These are phyloP conservation scores for Drosera capensis DNA, from an alignment of 148 eudicot species.

Conservation along the genomic window DNA sequence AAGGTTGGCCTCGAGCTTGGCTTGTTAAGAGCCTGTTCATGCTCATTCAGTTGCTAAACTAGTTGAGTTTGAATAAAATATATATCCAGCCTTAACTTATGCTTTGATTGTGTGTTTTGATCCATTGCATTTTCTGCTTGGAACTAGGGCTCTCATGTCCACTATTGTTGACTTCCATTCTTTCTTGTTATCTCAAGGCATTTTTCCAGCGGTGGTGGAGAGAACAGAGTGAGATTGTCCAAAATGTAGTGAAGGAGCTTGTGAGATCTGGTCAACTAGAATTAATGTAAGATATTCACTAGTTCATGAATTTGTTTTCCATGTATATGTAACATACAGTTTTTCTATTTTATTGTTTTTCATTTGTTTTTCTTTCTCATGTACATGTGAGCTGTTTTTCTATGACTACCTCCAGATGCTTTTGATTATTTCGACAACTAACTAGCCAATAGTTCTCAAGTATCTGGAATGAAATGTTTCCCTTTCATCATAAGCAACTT, in stretches of 20 bases:
- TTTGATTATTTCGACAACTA: too few relatives aligned
- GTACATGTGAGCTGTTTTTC: not conserved
- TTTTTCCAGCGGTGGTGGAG: conserved; percentile 98
- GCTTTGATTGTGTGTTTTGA: too few relatives aligned
- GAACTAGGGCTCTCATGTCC: not conserved
- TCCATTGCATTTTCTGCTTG: not conserved
- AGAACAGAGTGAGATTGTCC: conserved; percentile 44
- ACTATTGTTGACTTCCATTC: not conserved
- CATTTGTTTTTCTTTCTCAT: not conserved
- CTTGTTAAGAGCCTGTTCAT: too few relatives aligned
- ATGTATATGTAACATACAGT: not conserved
- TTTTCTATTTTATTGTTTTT: too few relatives aligned
- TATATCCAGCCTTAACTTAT: too few relatives aligned
- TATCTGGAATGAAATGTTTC: too few relatives aligned
- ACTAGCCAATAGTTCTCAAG: too few relatives aligned
- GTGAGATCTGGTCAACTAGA: conserved; percentile 84
- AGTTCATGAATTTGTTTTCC: not conserved
- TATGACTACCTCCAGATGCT: not conserved
- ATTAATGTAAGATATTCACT: conserved; percentile 36
- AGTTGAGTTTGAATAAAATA: too few relatives aligned
- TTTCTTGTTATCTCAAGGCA: conserved; percentile 26
- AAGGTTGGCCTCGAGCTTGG: too few relatives aligned
- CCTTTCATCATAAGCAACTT: not conserved
- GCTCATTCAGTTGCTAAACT: too few relatives aligned
- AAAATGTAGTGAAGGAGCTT: conserved; percentile 38